Base-by-base conservation (phyloP, 2,329 filamentous ascomycete genomes). In the Cordyceps sp. region DNA sequence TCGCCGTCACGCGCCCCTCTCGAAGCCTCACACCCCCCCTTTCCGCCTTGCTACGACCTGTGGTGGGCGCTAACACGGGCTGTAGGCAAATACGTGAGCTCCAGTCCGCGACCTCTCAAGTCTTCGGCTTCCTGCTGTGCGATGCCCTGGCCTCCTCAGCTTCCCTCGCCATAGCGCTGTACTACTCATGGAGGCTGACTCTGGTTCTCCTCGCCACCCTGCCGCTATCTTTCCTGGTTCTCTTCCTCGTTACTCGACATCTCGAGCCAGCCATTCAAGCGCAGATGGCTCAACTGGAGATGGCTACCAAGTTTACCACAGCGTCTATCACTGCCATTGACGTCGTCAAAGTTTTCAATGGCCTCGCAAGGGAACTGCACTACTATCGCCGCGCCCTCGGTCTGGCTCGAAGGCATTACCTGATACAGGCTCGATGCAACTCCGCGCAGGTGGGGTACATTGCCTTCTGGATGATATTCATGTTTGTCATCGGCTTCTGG, bases 401-500 rank as follows among this genome's bases (percentile, higher is more conserved):
- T 28, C 52, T 58, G 6, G 76, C 82, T 1, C 72, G 72, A 16
- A 53, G 50, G 2, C 65, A 69, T 32, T 93, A 84, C 41, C 55
- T 73, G 10, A 57, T 67, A 13, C 81, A 88, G 46, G 78, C 78
- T 1, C 63, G 69, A 29, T 64, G 72, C 13, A 80, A 74, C 40
- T 73, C 80, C 1, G 48, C 74, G 4, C 85, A 93, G 45, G 73
- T 81, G 45, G 76, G 75, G 0, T 69, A 79, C 30, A 65, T 82
- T 32, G 75, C 78, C 29, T 70, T 92, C 41, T 74, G 85, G 58
- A 74, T 78, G 20, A 67, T 84, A 4, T 64, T 63, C 2, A 74
- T 94, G 49, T 94, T 96, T 41, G 77, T 92, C 0, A 69, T 85
- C 35, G 86, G 85, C 0, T 94, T 96, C 46, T 93, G 82, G 72